Conservation (phyloP, 805 yeast genomes). For the Wickerhamiella vanderwaltii region DNA sequence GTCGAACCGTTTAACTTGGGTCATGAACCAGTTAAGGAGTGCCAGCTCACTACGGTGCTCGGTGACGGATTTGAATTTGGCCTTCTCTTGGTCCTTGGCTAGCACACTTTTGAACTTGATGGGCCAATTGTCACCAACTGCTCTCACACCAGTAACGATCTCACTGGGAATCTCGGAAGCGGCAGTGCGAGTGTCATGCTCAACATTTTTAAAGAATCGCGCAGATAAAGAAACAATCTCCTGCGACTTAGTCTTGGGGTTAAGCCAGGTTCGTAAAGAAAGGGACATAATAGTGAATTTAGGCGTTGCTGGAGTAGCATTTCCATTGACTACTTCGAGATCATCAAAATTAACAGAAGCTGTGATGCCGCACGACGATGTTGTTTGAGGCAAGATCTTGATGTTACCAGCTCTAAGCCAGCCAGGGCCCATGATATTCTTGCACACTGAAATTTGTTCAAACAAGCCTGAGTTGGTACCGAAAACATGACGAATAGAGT, state of each 20-base stretch:
- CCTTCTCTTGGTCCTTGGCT: conserved; percentile 37
- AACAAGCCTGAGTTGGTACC: conserved; percentile 65
- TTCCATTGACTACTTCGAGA: conserved; percentile 29
- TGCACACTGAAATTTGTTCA: conserved; percentile 73
- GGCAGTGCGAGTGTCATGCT: conserved; percentile 55
- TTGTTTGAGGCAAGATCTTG: conserved; percentile 46
- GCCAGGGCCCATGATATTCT: conserved; percentile 92
- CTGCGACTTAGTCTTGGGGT: conserved; percentile 60
- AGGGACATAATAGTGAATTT: conserved; percentile 61
- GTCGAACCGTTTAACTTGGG: conserved; percentile 59
- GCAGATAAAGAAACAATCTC: conserved; percentile 77
- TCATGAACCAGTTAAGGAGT: conserved; percentile 61
- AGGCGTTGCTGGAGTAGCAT: conserved; percentile 37
- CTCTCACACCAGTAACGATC: conserved; percentile 64
- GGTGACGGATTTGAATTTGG: conserved; percentile 30
- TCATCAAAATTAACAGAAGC: conserved; percentile 35
- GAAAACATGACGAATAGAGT: conserved; percentile 64
- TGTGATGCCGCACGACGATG: conserved; percentile 76
- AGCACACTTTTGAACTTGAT: conserved; percentile 45
- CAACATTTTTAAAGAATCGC: conserved; percentile 55
- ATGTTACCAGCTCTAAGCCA: conserved; percentile 71
- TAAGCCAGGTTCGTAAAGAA: conserved; percentile 70
- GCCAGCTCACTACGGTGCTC: conserved; percentile 63
- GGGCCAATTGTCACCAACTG: conserved; percentile 53
- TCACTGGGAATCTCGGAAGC: conserved; percentile 50